Percentiles rank a stretch among this genome's conserved stretches.
These are phyloP conservation scores for Solanum microdontum DNA, from an alignment of 257 asterid species.

Conservation along the genomic window DNA sequence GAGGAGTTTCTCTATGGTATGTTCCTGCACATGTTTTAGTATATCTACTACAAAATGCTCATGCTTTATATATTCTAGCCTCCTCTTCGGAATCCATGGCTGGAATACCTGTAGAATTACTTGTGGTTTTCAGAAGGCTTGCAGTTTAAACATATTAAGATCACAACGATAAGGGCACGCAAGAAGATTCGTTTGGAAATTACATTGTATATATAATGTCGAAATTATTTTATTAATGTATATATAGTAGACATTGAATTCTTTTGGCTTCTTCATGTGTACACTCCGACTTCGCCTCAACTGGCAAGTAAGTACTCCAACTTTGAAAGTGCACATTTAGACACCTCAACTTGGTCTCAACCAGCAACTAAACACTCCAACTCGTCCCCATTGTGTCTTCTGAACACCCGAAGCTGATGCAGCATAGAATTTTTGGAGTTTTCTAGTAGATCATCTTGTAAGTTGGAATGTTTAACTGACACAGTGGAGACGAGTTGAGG, in stretches of 20 bases:
- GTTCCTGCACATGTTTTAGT: slow-evolving; percentile 37
- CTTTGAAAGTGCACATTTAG: too few relatives aligned
- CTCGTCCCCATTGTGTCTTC: not conserved
- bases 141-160: not conserved
- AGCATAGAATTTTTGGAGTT: not conserved
- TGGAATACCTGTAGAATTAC: slow-evolving; percentile 31
- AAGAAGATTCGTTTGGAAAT: too few relatives aligned
- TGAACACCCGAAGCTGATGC: rapidly evolving
- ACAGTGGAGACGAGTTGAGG: too few relatives aligned
- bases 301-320: too few relatives aligned
- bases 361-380: not conserved
- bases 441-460: not conserved
- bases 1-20: slow-evolving; percentile 28
- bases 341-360: too few relatives aligned
- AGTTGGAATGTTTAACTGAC: too few relatives aligned
- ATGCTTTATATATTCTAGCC: slow-evolving; percentile 40
- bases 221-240: too few relatives aligned
- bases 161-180: not conserved
- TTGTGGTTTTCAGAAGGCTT: not conserved
- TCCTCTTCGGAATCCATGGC: slow-evolving; percentile 54
- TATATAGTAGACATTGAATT: too few relatives aligned
- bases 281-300: too few relatives aligned
- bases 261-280: too few relatives aligned
- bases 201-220: too few relatives aligned
- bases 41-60: slow-evolving; percentile 50